Base-by-base conservation (phyloP, 1,284 basidiomycete genomes). In the Abortiporus biennis region DNA sequence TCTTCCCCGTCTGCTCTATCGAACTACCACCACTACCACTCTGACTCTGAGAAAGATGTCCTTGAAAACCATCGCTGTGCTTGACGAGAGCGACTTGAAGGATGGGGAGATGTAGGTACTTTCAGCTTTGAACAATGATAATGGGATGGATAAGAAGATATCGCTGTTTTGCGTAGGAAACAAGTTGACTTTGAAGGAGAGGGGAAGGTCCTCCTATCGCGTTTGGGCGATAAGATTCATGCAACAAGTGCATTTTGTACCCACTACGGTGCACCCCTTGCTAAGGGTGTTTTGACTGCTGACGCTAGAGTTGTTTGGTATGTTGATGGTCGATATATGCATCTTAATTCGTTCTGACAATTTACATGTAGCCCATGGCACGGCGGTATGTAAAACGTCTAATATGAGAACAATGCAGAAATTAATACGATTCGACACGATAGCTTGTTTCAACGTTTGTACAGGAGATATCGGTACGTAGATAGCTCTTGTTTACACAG, bases 231-330 rank as follows among this genome's bases (percentile, higher is more conserved):
- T 54, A 77, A 83, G 47, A 65, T 83, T 5, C 71, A 83, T 56
- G 91, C 91, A 3, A 94, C 88, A 0, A 85, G 83, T 48, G 85
- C 86, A 12, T 87, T 81, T 65, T 95, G 92, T 66, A 93, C 91
- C 2, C 92, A 94, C 63, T 92, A 90, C 56, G 89, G 89, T 11
- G 86, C 89, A 1, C 85, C 82, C 6, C 71, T 93, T n/a, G 76
- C 68, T 5, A 91, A 92, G 61, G 92, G 92, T 47, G 81, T 91
- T 5, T 70, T 95, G 39, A 80, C 85, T 6, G 73, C 79, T 22
- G 83, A 89, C 55, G 91, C 87, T 5, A 68, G 88, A 50, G 74
- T 94, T 30, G 80, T 88, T 40, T 91, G 90, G 83, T 81, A 53
- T 43, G 76, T 62, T 11, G 11, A 37, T 24, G 24, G 15, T 29